Conservation (phyloP, 768 basidiomycete species). For the Kwoniella newhampshirensis region DNA sequence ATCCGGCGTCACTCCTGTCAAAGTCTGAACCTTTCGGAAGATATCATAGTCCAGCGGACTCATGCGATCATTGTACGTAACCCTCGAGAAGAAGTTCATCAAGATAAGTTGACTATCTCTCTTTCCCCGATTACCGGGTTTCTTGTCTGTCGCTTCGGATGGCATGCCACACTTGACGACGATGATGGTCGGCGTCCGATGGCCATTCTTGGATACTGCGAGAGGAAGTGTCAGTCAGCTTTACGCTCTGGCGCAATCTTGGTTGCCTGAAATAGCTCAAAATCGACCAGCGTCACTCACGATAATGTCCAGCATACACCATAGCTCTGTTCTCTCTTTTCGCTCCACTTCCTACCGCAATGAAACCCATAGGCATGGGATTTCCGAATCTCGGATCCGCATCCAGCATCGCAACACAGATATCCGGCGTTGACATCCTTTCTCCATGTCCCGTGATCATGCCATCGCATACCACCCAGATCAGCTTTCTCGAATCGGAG, state of each 20-base stretch:
- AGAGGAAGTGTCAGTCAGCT: conserved; percentile 2
- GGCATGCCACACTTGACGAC: conserved; percentile 97
- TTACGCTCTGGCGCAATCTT: too few relatives aligned
- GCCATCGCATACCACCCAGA: conserved; percentile 94
- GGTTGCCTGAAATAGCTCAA: too few relatives aligned
- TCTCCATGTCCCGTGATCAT: conserved; percentile 99
- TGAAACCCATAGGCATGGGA: conserved; percentile 89
- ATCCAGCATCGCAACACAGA: conserved; percentile 85
- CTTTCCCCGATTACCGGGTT: conserved; percentile 97
- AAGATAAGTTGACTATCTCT: conserved; percentile 97
- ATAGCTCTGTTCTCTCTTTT: conserved; percentile 92
- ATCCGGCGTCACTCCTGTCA: conserved; percentile 99
- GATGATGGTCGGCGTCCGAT: conserved; percentile 88
- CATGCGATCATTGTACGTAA: conserved; percentile 99
- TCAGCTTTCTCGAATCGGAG: conserved; percentile 83
- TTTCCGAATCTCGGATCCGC: conserved; percentile 95
- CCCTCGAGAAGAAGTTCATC: conserved; percentile 99
- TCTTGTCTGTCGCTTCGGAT: conserved; percentile 79
- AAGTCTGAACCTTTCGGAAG: conserved; percentile 89
- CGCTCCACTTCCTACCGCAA: conserved; percentile 81
- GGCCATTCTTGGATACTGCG: conserved; percentile 58
- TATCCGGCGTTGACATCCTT: conserved; percentile 92
- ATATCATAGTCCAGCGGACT: conserved; percentile 94
- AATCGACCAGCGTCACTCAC: conserved; percentile 59
- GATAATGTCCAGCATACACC: conserved; percentile 99